These are phyloP conservation scores for Monilinia laxa DNA, from an alignment of 2,329 filamentous ascomycete genomes.

Conservation along the genomic window DNA sequence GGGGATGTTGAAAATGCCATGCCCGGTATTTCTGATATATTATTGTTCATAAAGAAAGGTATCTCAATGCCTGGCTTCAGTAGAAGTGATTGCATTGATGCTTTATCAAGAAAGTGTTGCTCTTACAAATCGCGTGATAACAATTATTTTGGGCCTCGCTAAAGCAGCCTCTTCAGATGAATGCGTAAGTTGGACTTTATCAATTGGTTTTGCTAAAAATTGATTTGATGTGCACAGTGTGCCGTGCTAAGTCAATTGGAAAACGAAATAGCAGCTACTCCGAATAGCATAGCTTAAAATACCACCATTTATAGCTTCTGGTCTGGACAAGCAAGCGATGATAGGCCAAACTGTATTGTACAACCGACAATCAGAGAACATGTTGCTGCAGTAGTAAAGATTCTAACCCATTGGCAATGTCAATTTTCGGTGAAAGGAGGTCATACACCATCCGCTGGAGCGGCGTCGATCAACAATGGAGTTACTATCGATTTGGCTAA, in stretches of 20 bases:
- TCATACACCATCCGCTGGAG: background rate
- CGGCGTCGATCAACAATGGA: background rate
- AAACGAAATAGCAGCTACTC: background rate
- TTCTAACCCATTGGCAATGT: background rate
- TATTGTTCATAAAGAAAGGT: background rate
- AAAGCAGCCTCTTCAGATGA: background rate
- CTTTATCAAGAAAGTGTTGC: background rate
- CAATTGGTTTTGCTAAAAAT: background rate
- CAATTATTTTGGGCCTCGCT: background rate
- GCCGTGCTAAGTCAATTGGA: background rate
- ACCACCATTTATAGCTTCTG: background rate
- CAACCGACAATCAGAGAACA: background rate
- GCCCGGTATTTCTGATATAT: background rate
- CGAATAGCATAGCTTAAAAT: conserved; percentile 4
- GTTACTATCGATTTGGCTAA: conserved; percentile 1
- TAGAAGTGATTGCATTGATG: background rate
- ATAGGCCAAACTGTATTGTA: conserved; percentile 1
- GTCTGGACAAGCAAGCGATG: conserved; percentile 6
- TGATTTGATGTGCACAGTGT: background rate
- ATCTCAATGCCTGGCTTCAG: background rate
- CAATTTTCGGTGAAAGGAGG: background rate
- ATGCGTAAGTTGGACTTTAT: background rate
- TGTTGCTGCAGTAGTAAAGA: conserved; percentile 2
- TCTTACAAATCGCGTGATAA: background rate
- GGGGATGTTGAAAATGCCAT: background rate